Evolutionary conservation across 1,284 basidiomycete species (phyloP), one percentile per base, ranked within the genome.

Genomic region (Moniliella sp.): DNA sequence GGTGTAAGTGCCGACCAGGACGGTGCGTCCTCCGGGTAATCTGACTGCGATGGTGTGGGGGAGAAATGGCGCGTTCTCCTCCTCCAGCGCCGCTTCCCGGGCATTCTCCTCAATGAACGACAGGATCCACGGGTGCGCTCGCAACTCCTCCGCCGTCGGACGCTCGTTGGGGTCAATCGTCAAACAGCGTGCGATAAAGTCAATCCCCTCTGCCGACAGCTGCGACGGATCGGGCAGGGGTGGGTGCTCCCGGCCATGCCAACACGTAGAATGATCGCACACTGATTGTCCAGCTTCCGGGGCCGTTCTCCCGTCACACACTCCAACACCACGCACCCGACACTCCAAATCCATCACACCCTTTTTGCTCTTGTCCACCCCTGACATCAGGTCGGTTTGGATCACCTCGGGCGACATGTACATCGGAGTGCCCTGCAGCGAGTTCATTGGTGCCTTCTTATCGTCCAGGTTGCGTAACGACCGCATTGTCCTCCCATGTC

Each of bases 341-440:
- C 64, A 18, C 78, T 78, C 91, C 91, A 99, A 28, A 99, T 99
- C 91, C 74, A 93, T 91, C 2, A 88, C 84, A n/a, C 26, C 88
- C 39, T 80, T 74, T 34, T 77, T 69, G 17, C 81, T 15, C 53
- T 37, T 12, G 53, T 38, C n/a, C n/a, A n/a, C n/a, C n/a, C n/a
- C n/a, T n/a, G n/a, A n/a, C n/a, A n/a, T n/a, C n/a, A n/a, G n/a
- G 12, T 61, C 62, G n/a, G 76, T 73, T 64, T 93, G 84, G 67
- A 99, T 97, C 30, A 94, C 76, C 59, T 99, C 91, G 1, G 91
- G 91, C 7, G 83, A 88, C 80, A 99, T 93, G 64, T 97, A 99
- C 88, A 97, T 97, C 0, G 91, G 91, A 12, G 91, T 99, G 9
- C 91, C 91, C 2, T 88, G 93, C 34, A 57, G 31, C 31, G 41